Conservation (phyloP, 2,329 filamentous ascomycete genomes). For the Zopfia rhizophila region DNA sequence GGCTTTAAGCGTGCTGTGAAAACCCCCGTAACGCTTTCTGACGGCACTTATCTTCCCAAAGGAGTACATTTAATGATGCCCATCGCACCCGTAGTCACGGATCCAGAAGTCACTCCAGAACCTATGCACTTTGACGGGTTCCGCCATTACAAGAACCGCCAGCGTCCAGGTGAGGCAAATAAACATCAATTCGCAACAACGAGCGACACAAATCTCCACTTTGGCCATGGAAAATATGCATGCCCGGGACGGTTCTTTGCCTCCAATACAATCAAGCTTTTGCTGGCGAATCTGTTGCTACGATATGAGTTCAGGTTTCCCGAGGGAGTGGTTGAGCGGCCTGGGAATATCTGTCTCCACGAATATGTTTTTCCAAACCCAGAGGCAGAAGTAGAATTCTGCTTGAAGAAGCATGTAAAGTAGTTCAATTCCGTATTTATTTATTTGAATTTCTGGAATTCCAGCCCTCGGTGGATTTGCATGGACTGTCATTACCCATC, state of each 20-base stretch:
- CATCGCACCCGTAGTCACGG: not conserved
- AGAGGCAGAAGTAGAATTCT: not conserved
- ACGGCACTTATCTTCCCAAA: slow-evolving; percentile 17
- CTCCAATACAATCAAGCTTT: slow-evolving; percentile 1
- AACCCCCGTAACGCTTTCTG: slow-evolving; percentile 6
- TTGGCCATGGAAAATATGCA: not conserved
- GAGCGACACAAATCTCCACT: slow-evolving; percentile 1
- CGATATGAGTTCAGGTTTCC: slow-evolving; percentile 2
- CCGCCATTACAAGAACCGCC: not conserved
- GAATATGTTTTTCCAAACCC: slow-evolving; percentile 6
- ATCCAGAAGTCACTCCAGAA: not conserved
- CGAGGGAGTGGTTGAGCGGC: not conserved
- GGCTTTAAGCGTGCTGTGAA: slow-evolving; percentile 12
- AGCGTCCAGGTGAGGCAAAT: not conserved
- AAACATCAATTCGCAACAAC: slow-evolving; percentile 2
- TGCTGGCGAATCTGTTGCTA: not conserved
- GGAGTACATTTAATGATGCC: slow-evolving; percentile 1
- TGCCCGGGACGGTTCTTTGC: slow-evolving; percentile 1
- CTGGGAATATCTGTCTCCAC: slow-evolving; percentile 3
- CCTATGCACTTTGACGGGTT: slow-evolving; percentile 12
- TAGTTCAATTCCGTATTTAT: no score
- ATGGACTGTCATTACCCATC: no score
- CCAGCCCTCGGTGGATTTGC: no score
- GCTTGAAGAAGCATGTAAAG: no score
- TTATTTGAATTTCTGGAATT: no score